phyloP scores from a whole-genome alignment of 2,329 filamentous ascomycete genomes.

The Paecilomyces niveus region DNA sequence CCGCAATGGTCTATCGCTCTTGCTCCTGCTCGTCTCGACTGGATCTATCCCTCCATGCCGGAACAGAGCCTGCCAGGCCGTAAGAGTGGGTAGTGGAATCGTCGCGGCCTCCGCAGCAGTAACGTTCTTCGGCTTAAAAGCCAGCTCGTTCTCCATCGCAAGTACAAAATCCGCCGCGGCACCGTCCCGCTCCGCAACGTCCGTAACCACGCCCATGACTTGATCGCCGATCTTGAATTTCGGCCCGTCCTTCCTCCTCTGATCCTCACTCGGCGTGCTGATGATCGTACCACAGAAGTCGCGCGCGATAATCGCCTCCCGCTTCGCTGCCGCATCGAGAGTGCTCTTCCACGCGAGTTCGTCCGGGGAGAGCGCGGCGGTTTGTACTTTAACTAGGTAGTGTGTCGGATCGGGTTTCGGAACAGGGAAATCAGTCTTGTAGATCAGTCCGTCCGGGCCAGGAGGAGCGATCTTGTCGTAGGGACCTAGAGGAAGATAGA shows the following conservation, averaged over 20 bases:
- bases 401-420: slow-evolving; percentile 27
- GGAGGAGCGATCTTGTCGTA: slow-evolving; percentile 13
- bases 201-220: slow-evolving; percentile 31
- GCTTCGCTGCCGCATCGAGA: slow-evolving; percentile 20
- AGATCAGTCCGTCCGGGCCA: slow-evolving; percentile 20
- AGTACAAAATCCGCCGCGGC: slow-evolving; percentile 36
- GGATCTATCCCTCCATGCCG: slow-evolving; percentile 26
- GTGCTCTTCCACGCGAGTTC: slow-evolving; percentile 22
- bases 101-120: slow-evolving; percentile 26
- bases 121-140: slow-evolving; percentile 31
- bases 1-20: slow-evolving; percentile 16
- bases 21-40: slow-evolving; percentile 6
- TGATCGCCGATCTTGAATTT: slow-evolving; percentile 34
- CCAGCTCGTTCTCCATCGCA: slow-evolving; percentile 31
- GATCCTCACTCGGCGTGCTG: slow-evolving; percentile 24
- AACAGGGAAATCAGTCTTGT: slow-evolving; percentile 29
- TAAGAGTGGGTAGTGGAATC: slow-evolving; percentile 31
- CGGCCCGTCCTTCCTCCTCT: slow-evolving; percentile 22
- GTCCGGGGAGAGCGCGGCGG: slow-evolving; percentile 32
- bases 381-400: slow-evolving; percentile 35
- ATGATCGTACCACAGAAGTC: slow-evolving; percentile 35
- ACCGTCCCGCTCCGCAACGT: slow-evolving; percentile 29
- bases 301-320: slow-evolving; percentile 31
- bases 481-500: slow-evolving; percentile 25
- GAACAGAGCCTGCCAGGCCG: slow-evolving; percentile 38